These are phyloP conservation scores for Nannochloropsis oceanica DNA, from an alignment of 108 stramenopile species.

Conservation along the genomic window DNA sequence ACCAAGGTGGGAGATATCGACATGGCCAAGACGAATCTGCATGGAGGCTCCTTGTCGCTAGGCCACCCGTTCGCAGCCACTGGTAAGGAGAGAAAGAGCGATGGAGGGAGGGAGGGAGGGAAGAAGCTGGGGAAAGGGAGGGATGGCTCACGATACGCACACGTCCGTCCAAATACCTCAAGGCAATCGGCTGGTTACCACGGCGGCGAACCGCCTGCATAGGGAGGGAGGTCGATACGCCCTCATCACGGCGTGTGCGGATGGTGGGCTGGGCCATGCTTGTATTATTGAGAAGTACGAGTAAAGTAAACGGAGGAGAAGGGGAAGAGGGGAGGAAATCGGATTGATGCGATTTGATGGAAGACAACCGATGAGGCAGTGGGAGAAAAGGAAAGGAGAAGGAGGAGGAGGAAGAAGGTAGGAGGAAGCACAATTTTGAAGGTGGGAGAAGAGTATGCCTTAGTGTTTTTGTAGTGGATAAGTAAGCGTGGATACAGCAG, in stretches of 20 bases:
- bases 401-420: no score
- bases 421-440: no score
- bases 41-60: conserved; percentile 83
- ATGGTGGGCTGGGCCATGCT: conserved; percentile 86
- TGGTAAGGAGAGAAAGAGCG: no score
- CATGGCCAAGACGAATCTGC: conserved; percentile 82
- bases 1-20: conserved; percentile 61
- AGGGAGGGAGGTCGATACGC: conserved; percentile 80
- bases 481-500: no score
- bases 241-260: conserved; percentile 90
- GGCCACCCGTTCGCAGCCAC: conserved; percentile 98
- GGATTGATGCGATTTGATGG: background rate
- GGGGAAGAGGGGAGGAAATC: background rate
- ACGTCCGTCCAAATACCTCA: background rate
- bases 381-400: background rate
- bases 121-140: no score
- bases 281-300: conserved; percentile 61
- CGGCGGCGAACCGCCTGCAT: conserved; percentile 85
- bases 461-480: no score
- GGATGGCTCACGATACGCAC: no score
- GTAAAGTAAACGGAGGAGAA: background rate
- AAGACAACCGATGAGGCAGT: background rate
- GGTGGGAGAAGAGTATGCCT: no score
- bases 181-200: conserved; percentile 62
- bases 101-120: no score